Conservation (phyloP, 2,329 filamentous ascomycete genomes). For the Diaporthe batatas region DNA sequence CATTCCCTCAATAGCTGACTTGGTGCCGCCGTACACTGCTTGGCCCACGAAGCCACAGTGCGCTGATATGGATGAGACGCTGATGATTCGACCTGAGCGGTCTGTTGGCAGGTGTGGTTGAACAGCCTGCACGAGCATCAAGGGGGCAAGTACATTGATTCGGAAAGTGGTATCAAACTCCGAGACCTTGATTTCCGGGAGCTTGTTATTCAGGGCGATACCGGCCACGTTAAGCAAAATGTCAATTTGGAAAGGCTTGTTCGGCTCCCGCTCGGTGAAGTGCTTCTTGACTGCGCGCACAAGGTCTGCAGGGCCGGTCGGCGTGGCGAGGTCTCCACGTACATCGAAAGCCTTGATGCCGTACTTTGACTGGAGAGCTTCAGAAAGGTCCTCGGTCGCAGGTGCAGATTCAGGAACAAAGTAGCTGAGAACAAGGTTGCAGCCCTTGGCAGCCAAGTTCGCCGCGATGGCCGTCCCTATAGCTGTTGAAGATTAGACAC, state of each 20-base stretch:
- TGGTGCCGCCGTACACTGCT: conserved; percentile 69
- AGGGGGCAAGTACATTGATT: conserved; percentile 85
- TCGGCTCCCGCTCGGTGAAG: conserved; percentile 57
- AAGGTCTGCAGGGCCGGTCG: conserved; percentile 71
- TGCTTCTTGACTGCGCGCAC: conserved; percentile 70
- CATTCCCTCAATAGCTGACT: conserved; percentile 71
- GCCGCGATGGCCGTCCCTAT: conserved; percentile 76
- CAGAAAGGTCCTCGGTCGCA: conserved; percentile 71
- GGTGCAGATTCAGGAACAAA: conserved; percentile 61
- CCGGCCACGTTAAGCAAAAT: conserved; percentile 92
- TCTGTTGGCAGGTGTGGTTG: conserved; percentile 77
- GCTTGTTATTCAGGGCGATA: conserved; percentile 72
- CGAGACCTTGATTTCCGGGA: conserved; percentile 71
- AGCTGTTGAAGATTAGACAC: conserved; percentile 60
- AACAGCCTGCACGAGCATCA: conserved; percentile 82
- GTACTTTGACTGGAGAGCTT: conserved; percentile 67
- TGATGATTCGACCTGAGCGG: conserved; percentile 70
- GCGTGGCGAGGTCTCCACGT: conserved; percentile 78
- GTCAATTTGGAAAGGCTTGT: conserved; percentile 75
- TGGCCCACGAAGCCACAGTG: conserved; percentile 66
- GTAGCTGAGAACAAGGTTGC: conserved; percentile 78
- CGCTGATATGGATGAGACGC: conserved; percentile 67
- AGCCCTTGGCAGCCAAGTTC: conserved; percentile 80
- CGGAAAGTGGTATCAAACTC: conserved; percentile 81
- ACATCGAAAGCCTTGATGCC: conserved; percentile 72